Conservation (phyloP, 371 early-diverging fungal species). For the Rhizopus delemar region DNA sequence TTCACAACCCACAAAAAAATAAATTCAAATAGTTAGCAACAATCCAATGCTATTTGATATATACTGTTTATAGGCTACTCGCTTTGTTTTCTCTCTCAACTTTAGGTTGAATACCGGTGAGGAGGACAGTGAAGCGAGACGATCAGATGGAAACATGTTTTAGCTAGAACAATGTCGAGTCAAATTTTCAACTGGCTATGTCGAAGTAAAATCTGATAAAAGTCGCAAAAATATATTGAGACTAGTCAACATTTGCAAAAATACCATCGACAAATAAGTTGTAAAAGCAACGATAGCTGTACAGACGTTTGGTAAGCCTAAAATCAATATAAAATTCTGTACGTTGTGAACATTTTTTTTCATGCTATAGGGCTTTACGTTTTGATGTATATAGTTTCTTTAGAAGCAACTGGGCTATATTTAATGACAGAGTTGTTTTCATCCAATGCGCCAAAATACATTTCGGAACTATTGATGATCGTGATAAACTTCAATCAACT, state of each 20-base stretch:
- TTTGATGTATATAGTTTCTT: slow-evolving; percentile 15
- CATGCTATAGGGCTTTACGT: slow-evolving; percentile 18
- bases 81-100: slow-evolving; percentile 8
- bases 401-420: slow-evolving; percentile 16
- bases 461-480: slow-evolving; percentile 10
- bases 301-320: slow-evolving; percentile 23
- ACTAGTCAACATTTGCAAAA: slow-evolving; percentile 14
- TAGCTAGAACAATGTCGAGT: slow-evolving; percentile 19
- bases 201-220: slow-evolving; percentile 21
- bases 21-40: slow-evolving; percentile 13
- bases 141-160: slow-evolving; percentile 21
- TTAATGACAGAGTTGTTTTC: slow-evolving; percentile 11
- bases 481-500: slow-evolving; percentile 23
- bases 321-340: slow-evolving; percentile 12
- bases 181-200: slow-evolving; percentile 19
- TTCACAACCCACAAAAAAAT: background rate
- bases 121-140: slow-evolving; percentile 14
- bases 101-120: slow-evolving; percentile 17
- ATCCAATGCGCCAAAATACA: slow-evolving; percentile 13
- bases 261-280: slow-evolving; percentile 11
- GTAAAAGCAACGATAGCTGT: slow-evolving; percentile 30
- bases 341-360: slow-evolving; percentile 16
- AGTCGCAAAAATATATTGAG: slow-evolving; percentile 8
- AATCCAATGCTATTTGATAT: slow-evolving; percentile 13
- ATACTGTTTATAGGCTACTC: slow-evolving; percentile 13